A percentile compares a stretch with the other conserved stretches of the same genome.
phyloP scores from a whole-genome alignment of 2,329 filamentous ascomycete species.

The Colletotrichum magnum region DNA sequence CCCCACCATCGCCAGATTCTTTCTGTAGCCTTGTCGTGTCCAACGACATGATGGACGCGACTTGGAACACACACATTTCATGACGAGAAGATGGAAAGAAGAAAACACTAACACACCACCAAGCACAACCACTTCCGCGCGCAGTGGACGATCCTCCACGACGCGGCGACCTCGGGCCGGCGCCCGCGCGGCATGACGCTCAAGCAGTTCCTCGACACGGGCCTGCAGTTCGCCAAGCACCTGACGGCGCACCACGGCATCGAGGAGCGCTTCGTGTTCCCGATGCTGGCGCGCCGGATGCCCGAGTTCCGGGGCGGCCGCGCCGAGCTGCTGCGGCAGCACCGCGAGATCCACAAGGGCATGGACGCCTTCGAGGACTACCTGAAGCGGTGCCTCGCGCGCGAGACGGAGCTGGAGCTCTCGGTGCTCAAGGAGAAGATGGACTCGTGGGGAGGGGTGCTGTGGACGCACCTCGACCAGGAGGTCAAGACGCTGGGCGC shows the following conservation, averaged over 20 bases:
- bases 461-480: slow-evolving; percentile 88
- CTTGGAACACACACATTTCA: background rate
- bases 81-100: background rate
- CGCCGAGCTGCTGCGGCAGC: slow-evolving; percentile 79
- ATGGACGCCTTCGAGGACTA: slow-evolving; percentile 79
- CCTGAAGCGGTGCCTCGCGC: slow-evolving; percentile 70
- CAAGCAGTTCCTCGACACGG: slow-evolving; percentile 76
- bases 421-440: slow-evolving; percentile 77
- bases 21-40: too few relatives aligned
- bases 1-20: background rate
- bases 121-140: slow-evolving; percentile 84
- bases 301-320: slow-evolving; percentile 73
- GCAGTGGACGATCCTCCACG: slow-evolving; percentile 80
- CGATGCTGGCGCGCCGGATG: slow-evolving; percentile 82
- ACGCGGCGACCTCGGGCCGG: slow-evolving; percentile 70
- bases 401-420: slow-evolving; percentile 73
- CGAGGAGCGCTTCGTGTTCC: slow-evolving; percentile 87
- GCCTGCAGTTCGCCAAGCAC: slow-evolving; percentile 77
- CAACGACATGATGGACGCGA: too few relatives aligned
- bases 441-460: slow-evolving; percentile 82
- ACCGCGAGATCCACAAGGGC: slow-evolving; percentile 83
- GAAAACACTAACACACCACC: slow-evolving; percentile 34
- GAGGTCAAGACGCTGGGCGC: slow-evolving; percentile 85
- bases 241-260: slow-evolving; percentile 86
- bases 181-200: slow-evolving; percentile 76